Conservation (phyloP, 352 stramenopile species). For the Globisporangium solare region DNA sequence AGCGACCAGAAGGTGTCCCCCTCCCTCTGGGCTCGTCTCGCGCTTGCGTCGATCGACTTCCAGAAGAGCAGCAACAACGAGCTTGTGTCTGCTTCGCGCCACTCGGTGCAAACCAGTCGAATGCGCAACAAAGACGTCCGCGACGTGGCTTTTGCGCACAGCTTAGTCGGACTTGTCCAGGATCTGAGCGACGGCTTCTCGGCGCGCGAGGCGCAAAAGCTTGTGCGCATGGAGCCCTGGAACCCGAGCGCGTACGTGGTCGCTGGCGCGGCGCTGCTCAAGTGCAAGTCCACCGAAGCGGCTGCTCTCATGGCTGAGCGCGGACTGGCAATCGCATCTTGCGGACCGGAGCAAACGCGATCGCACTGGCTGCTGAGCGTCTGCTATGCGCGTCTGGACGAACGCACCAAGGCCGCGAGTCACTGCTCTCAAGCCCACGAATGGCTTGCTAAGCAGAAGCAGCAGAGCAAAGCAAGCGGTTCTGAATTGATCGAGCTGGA, state of each 20-base stretch:
- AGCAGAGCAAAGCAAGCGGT: slow-evolving; percentile 10
- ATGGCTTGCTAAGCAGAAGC: slow-evolving; percentile 14
- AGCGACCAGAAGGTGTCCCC: slow-evolving; percentile 8
- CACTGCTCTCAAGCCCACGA: slow-evolving; percentile 20
- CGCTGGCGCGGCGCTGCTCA: slow-evolving; percentile 42
- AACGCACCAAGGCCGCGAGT: slow-evolving; percentile 12
- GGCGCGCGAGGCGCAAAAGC: slow-evolving; percentile 25
- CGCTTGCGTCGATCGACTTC: slow-evolving; percentile 34
- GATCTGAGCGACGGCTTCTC: neutral
- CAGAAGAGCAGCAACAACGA: slow-evolving; percentile 12
- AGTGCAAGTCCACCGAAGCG: slow-evolving; percentile 18
- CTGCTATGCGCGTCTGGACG: slow-evolving; percentile 16
- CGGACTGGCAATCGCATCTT: slow-evolving; percentile 25
- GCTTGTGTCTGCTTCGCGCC: neutral
- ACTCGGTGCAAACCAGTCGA: neutral
- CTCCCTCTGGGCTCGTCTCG: slow-evolving; percentile 24
- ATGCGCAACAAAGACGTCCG: slow-evolving; percentile 19
- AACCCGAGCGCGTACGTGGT: slow-evolving; percentile 50
- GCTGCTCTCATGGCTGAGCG: slow-evolving; percentile 31
- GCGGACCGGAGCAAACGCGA: slow-evolving; percentile 20
- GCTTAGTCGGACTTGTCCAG: neutral
- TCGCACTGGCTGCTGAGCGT: slow-evolving; percentile 38
- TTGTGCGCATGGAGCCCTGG: slow-evolving; percentile 59
- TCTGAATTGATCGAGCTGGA: slow-evolving; percentile 6
- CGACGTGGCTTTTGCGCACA: slow-evolving; percentile 26